phyloP scores from a whole-genome alignment of 306 rosid genomes.

The Fragaria ananassa region DNA sequence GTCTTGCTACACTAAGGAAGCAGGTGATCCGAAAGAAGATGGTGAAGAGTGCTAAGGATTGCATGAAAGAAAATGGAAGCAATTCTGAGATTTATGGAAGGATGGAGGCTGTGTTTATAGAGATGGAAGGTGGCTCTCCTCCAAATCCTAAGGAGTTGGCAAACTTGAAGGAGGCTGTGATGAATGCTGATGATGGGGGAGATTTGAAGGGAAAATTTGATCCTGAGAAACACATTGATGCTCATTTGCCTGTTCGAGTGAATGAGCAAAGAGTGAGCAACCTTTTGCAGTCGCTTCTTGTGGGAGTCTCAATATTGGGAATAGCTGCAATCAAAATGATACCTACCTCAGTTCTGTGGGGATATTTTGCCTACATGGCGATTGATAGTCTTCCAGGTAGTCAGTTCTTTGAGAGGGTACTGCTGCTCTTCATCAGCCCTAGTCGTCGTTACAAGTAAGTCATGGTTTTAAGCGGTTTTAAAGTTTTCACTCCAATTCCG shows the following conservation, averaged over 20 bases:
- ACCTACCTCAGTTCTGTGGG: constrained; percentile 51
- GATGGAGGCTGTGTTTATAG: constrained; percentile 65
- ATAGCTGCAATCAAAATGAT: constrained; percentile 32
- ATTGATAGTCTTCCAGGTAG: constrained; percentile 51
- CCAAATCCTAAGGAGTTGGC: constrained; percentile 48
- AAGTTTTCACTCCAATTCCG: background rate
- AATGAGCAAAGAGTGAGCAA: constrained; percentile 51
- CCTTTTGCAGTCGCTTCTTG: constrained; percentile 43
- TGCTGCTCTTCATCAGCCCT: constrained; percentile 41
- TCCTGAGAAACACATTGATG: constrained; percentile 45
- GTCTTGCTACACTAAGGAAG: constrained; percentile 75
- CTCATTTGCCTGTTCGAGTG: constrained; percentile 46
- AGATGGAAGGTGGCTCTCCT: constrained; percentile 53
- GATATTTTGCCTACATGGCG: constrained; percentile 54
- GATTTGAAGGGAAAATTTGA: constrained; percentile 38
- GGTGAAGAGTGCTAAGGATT: constrained; percentile 83
- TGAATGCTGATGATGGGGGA: constrained; percentile 33
- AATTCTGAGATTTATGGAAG: constrained; percentile 62
- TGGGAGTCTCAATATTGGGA: constrained; percentile 24
- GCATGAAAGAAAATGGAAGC: constrained; percentile 37
- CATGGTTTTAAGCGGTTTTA: background rate
- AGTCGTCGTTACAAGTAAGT: constrained; percentile 43
- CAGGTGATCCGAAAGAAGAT: constrained; percentile 68
- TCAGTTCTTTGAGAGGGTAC: constrained; percentile 47
- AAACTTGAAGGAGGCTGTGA: constrained; percentile 39